Evolutionary conservation across 768 basidiomycete species (phyloP), one percentile per base, ranked within the genome.

Genomic region (Lactarius hengduanensis): DNA sequence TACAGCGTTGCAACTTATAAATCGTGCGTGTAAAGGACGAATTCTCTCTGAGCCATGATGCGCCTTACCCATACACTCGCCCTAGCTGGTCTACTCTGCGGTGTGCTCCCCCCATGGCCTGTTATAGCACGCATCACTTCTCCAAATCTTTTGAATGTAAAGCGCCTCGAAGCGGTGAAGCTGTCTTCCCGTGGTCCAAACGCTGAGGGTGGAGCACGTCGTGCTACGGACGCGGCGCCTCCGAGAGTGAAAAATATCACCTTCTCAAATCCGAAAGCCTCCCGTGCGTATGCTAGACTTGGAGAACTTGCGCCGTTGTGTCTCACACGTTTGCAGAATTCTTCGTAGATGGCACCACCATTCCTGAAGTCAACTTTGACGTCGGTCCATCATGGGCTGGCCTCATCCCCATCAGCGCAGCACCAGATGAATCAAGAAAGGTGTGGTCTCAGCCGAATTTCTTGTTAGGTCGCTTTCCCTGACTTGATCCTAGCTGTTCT

Each of bases 331-430:
- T 57, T 50, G 2, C 65, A 89, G 89, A 87, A 70, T 91, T 90
- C 72, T 90, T 79, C 71, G 90, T 92, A 18, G 78, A 90, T 68
- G 90, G 90, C 1, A 80, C 76, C 53, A 78, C 75, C 40, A 85
- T 92, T 54, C 90, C 90, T 5, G 78, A 86, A 53, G 86, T 91
- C 22, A 80, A 86, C 70, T 91, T 87, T 69, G 88, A 91, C 70
- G 79, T 90, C 43, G 90, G 90, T 3, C 87, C 89, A 3, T 89
- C 87, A 68, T 91, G 88, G 88, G 78, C 88, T 4, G 90, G 90
- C 9, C 76, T 92, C 28, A 71, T 92, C 61, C 90, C 90, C 2
- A 91, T 92, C 62, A 90, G 88, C 67, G 72, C 74, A 38, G 76
- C 79, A 9, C 47, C 79, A 11, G 79, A 88, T 56, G 90, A 92